A percentile compares a stretch with the other conserved stretches of the same genome.
Conservation (phyloP, 2,329 filamentous ascomycete genomes). For the Fusarium ramigenum region DNA sequence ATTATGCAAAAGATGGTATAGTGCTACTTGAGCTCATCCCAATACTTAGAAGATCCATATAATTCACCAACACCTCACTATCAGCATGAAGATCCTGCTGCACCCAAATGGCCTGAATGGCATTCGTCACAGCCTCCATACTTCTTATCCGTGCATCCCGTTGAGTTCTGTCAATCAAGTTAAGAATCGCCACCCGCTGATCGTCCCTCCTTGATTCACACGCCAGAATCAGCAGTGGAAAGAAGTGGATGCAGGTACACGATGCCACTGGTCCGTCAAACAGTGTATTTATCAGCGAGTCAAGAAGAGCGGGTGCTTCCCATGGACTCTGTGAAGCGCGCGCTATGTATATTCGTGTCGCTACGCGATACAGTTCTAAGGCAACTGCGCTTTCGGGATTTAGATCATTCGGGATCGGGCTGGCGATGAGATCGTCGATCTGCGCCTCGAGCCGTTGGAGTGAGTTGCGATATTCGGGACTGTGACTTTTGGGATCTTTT, state of each 20-base stretch:
- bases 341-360: conserved; percentile 29
- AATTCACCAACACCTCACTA: conserved; percentile 43
- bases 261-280: conserved; percentile 24
- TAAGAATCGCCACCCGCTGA: conserved; percentile 43
- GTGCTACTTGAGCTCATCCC: conserved; percentile 22
- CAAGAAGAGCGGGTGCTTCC: conserved; percentile 32
- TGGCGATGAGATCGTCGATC: not conserved
- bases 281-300: conserved; percentile 24
- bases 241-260: conserved; percentile 45
- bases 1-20: conserved; percentile 21
- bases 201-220: conserved; percentile 49
- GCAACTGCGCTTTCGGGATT: not conserved
- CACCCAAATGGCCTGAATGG: conserved; percentile 46
- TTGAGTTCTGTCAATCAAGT: conserved; percentile 44
- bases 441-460: conserved; percentile 14
- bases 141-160: conserved; percentile 29
- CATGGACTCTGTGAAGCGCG: conserved; percentile 39
- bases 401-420: not conserved
- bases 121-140: conserved; percentile 32
- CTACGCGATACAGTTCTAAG: conserved; percentile 20
- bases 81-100: conserved; percentile 49
- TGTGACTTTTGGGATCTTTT: conserved; percentile 9
- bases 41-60: conserved; percentile 40
- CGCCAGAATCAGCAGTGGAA: conserved; percentile 48
- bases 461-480: conserved; percentile 8